Base-by-base conservation (phyloP, 306 rosid genomes). In the Dryas octopetala region DNA sequence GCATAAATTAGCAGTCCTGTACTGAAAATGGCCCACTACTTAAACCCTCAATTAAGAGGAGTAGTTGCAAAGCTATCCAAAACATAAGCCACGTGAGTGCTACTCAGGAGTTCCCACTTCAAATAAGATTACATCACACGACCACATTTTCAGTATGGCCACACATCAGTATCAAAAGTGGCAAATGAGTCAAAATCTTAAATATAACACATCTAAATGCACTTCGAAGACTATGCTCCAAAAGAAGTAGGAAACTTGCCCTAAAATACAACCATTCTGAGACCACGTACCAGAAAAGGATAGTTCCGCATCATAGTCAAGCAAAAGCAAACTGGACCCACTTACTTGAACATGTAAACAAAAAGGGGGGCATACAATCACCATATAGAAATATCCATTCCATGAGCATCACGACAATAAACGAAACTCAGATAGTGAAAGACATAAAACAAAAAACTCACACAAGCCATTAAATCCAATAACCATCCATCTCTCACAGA, bases 401-500 rank as follows among this genome's bases (percentile, higher is more conserved):
- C 69, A 60, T 23, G 55, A 64, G 70, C 85, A 47, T 45, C 14
- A 9, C 62, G 48, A 59, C 41, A 26, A 26, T 60, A 46, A 1
- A 7, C 44, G 74, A 81, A 76, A 73, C 52, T 75, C 71, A 38
- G 74, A 81, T 57, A 80, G 60, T 12, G 73, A 78, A 71, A 65
- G 75, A 28, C 50, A 66, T 55, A 59, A 66, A 26, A 65, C 78
- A 71, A 82, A 47, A 43, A 66, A 82, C 77, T 70, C 76, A 59
- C 66, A 70, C 58, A 67, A 49, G 48, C 62, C 70, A 75, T 74
- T n/a, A 14, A 67, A 79, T 66, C 80, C 81, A 79, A 73, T 9
- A 48, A 76, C 62, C 81, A 83, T 74, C 66, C 83, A 83, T 26
- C 76, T 66, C 76, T 66, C 67, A 60, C 49, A 49, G 50, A 79